phyloP scores from a whole-genome alignment of 345 rosid species.

The Citrus hindsii region DNA sequence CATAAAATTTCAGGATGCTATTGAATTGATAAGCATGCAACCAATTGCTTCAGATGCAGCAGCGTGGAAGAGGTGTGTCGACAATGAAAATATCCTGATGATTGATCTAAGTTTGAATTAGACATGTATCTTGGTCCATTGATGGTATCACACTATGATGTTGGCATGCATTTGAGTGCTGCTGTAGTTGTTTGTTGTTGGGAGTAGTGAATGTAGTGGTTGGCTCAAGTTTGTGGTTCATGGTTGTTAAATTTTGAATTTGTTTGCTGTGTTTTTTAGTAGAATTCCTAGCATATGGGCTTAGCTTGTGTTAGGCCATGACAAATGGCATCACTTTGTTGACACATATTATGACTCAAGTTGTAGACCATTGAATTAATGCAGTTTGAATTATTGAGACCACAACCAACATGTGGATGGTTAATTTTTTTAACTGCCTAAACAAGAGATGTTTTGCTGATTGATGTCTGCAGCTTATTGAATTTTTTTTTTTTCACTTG shows the following conservation, averaged over 20 bases:
- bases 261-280: background rate
- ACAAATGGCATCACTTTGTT: background rate
- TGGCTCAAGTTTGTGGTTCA: background rate
- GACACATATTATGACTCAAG: background rate
- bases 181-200: background rate
- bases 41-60: conserved; percentile 75
- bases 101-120: background rate
- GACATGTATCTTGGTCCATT: background rate
- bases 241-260: background rate
- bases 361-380: background rate
- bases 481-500: background rate
- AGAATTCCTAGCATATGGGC: background rate
- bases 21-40: conserved; percentile 86
- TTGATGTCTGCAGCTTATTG: background rate
- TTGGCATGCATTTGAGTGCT: background rate
- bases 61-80: conserved; percentile 78
- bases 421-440: background rate
- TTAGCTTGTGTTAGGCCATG: background rate
- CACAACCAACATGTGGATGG: background rate
- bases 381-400: background rate
- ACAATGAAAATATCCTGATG: conserved; percentile 1
- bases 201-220: background rate
- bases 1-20: conserved; percentile 81
- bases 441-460: background rate
- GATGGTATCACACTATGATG: background rate